These are phyloP conservation scores for Ceratobasidium sp. DNA, from an alignment of 1,284 basidiomycete genomes.

Conservation along the genomic window DNA sequence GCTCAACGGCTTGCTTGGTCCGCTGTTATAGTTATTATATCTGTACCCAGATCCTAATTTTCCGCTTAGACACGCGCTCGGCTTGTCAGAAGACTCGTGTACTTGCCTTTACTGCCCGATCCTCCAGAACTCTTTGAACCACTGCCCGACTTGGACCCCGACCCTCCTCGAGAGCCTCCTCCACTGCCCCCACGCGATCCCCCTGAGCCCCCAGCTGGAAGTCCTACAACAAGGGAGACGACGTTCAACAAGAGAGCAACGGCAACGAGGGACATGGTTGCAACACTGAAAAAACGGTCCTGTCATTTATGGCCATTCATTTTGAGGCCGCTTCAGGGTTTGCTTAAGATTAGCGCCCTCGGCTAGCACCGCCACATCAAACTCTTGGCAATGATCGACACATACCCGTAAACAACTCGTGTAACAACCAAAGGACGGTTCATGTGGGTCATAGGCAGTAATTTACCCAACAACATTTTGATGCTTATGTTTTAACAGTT, in stretches of 20 bases:
- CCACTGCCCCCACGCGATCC: conserved; percentile 14
- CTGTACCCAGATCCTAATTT: conserved; percentile 8
- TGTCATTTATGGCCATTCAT: background rate
- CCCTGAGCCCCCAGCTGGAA: conserved; percentile 28
- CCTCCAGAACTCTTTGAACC: background rate
- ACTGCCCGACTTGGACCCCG: background rate
- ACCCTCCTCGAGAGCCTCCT: conserved; percentile 8
- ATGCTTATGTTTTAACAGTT: too few relatives aligned
- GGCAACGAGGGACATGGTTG: background rate
- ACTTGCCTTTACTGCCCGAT: background rate
- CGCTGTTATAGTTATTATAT: background rate
- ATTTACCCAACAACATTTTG: too few relatives aligned
- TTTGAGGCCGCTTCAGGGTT: too few relatives aligned
- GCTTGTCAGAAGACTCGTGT: background rate
- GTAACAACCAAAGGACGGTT: too few relatives aligned
- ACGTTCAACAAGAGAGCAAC: background rate
- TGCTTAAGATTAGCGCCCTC: background rate
- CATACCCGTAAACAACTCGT: too few relatives aligned
- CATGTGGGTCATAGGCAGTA: too few relatives aligned
- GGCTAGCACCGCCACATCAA: background rate
- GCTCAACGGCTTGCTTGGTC: conserved; percentile 9
- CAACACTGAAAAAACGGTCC: background rate
- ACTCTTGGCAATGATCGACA: background rate
- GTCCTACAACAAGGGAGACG: background rate
- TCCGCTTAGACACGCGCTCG: background rate